phyloP scores from a whole-genome alignment of 1,284 basidiomycete genomes.

The Peniophora sp. region DNA sequence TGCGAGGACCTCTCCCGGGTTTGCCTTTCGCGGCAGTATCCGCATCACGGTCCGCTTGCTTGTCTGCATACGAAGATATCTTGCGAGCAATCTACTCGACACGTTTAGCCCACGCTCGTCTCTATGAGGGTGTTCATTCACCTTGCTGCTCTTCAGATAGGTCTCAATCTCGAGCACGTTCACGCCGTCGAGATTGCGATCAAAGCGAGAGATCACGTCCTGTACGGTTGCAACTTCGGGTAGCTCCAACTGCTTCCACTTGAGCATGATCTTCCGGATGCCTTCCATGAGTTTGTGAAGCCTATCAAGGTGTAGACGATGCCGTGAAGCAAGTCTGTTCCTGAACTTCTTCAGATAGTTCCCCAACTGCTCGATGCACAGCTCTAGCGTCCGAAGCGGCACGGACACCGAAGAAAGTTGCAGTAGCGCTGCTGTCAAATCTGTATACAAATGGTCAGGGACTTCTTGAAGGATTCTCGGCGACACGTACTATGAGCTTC shows the following conservation, averaged over 20 bases:
- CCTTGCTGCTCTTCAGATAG: constrained; percentile 85
- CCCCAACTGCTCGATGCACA: constrained; percentile 72
- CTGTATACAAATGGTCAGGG: constrained; percentile 27
- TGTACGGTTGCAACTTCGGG: constrained; percentile 58
- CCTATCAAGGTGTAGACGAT: constrained; percentile 77
- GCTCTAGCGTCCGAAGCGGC: constrained; percentile 47
- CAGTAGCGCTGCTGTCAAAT: constrained; percentile 83
- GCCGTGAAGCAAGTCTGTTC: constrained; percentile 63
- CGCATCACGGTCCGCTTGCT: neutral
- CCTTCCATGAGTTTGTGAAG: constrained; percentile 68
- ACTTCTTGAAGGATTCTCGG: neutral
- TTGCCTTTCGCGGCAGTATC: constrained; percentile 13
- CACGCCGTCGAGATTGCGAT: constrained; percentile 58
- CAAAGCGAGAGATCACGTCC: constrained; percentile 60
- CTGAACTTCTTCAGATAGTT: constrained; percentile 79
- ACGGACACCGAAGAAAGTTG: constrained; percentile 77
- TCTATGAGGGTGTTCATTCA: constrained; percentile 27
- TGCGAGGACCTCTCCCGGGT: neutral
- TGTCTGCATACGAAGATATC: constrained; percentile 7
- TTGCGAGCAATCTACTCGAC: constrained; percentile 6
- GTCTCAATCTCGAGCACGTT: constrained; percentile 80
- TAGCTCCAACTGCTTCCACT: constrained; percentile 30
- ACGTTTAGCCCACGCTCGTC: constrained; percentile 10
- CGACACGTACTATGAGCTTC: constrained; percentile 85
- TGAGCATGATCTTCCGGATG: constrained; percentile 49